Conservation (phyloP, 2,329 filamentous ascomycete species). For the Lasiodiplodia hormozganensis region DNA sequence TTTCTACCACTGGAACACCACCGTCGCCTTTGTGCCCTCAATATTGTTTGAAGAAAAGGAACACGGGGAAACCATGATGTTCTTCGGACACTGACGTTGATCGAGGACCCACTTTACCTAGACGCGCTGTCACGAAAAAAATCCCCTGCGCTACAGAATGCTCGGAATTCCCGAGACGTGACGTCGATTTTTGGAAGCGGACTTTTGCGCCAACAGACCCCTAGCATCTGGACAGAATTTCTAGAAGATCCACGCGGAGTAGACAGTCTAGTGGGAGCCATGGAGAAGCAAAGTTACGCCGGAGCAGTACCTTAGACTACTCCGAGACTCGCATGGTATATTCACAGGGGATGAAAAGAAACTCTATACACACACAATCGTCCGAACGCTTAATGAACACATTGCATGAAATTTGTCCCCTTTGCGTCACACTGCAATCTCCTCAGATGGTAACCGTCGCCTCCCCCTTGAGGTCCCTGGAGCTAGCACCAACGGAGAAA, state of each 20-base stretch:
- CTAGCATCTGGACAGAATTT: background rate
- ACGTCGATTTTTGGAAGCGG: background rate
- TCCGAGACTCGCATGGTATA: background rate
- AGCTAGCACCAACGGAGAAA: conserved; percentile 28
- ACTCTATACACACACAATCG: background rate
- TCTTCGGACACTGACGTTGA: background rate
- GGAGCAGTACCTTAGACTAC: background rate
- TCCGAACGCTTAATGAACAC: background rate
- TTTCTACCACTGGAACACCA: background rate
- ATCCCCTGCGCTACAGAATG: background rate
- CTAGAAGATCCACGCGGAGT: background rate
- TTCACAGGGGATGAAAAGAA: background rate
- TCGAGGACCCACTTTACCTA: background rate
- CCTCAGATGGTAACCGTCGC: background rate
- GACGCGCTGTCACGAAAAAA: background rate
- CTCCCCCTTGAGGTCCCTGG: conserved; percentile 18
- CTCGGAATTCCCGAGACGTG: background rate
- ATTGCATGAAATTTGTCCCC: background rate
- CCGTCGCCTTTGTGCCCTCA: background rate
- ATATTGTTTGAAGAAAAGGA: background rate
- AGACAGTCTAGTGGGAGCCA: background rate
- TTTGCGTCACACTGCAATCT: background rate
- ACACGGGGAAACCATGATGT: background rate
- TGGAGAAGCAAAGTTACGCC: background rate
- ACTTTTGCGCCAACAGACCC: background rate